Conservation (phyloP, 352 stramenopile species). For the Phytopythium aichiense region DNA sequence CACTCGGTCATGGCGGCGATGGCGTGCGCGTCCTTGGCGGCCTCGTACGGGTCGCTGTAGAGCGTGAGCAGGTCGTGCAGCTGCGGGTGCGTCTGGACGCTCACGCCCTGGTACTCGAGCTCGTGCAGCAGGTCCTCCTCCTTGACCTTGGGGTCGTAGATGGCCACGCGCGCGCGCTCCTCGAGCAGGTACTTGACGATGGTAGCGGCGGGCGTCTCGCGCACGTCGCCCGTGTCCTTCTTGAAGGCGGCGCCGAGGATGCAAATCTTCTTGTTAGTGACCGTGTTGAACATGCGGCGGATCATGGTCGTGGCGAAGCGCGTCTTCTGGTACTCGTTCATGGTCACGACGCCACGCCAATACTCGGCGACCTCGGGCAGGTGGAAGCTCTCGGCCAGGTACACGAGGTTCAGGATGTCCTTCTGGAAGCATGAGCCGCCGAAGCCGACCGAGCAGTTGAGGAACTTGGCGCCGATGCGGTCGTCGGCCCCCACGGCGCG, state of each 20-base stretch:
- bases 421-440: slow-evolving; percentile 99
- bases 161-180: slow-evolving; percentile 93
- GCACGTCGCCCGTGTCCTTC: slow-evolving; percentile 99
- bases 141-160: slow-evolving; percentile 99
- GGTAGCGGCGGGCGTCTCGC: slow-evolving; percentile 97
- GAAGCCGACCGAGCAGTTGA: slow-evolving; percentile 98
- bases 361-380: slow-evolving; percentile 98
- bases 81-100: slow-evolving; percentile 81
- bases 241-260: slow-evolving; percentile 99
- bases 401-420: slow-evolving; percentile 99
- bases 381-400: slow-evolving; percentile 97
- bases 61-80: slow-evolving; percentile 81
- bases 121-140: slow-evolving; percentile 91
- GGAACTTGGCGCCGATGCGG: slow-evolving; percentile 97
- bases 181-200: slow-evolving; percentile 96
- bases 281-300: slow-evolving; percentile 98
- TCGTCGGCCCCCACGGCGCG: slow-evolving; percentile 96
- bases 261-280: slow-evolving; percentile 99
- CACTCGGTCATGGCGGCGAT: slow-evolving; percentile 98
- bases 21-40: slow-evolving; percentile 90
- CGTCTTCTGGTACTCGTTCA: slow-evolving; percentile 99
- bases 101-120: slow-evolving; percentile 88
- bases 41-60: slow-evolving; percentile 88
- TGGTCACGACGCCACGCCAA: slow-evolving; percentile 98
- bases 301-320: slow-evolving; percentile 99